A percentile compares a stretch with the other conserved stretches of the same genome.
These are phyloP conservation scores for Colletotrichum euphorbiae DNA, from an alignment of 2,329 filamentous ascomycete species.

Conservation along the genomic window DNA sequence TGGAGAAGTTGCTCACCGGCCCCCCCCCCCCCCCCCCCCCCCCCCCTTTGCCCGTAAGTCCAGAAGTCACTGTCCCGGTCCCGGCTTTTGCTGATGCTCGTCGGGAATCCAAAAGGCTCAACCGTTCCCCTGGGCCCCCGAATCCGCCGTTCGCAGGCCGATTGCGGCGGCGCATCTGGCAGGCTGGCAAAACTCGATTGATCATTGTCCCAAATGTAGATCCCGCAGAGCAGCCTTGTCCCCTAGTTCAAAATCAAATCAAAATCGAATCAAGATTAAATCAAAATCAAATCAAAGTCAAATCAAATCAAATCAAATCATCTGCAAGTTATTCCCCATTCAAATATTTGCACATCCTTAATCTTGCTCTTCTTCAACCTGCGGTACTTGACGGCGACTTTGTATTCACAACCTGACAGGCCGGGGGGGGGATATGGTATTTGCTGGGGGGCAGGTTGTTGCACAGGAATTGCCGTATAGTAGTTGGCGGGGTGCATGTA, in stretches of 20 bases:
- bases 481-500: constrained; percentile 34
- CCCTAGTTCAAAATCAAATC: too few relatives aligned
- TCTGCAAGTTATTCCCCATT: too few relatives aligned
- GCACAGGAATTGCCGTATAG: constrained; percentile 35
- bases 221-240: neutral
- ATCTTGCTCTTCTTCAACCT: too few relatives aligned
- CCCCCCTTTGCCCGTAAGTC: neutral
- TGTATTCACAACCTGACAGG: too few relatives aligned
- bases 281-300: too few relatives aligned
- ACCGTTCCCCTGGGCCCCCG: constrained; percentile 32
- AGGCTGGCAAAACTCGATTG: too few relatives aligned
- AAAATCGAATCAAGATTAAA: too few relatives aligned
- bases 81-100: neutral
- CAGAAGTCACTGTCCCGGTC: too few relatives aligned
- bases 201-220: constrained; percentile 5
- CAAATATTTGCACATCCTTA: too few relatives aligned
- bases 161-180: neutral
- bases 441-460: constrained; percentile 12
- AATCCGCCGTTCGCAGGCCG: constrained; percentile 13
- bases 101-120: neutral
- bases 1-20: too few relatives aligned
- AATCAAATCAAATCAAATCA: too few relatives aligned
- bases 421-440: neutral
- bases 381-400: too few relatives aligned
- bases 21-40: neutral